Evolutionary conservation across 2,329 filamentous ascomycete genomes (phyloP).

Genomic region (Colletotrichum tropicale): DNA sequence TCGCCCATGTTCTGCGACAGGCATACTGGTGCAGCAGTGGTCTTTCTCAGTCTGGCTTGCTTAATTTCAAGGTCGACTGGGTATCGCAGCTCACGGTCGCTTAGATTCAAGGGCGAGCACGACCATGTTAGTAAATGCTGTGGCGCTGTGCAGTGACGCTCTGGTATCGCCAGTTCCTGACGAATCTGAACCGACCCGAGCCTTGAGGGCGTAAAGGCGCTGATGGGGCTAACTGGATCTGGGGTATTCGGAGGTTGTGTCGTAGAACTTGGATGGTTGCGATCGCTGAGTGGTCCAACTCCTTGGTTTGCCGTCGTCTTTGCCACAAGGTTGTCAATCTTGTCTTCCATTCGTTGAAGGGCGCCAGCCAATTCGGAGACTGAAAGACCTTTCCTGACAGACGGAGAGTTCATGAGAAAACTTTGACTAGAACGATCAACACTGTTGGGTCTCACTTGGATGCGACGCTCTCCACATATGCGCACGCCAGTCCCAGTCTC

Average conservation of each 20-base stretch:
- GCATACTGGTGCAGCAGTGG: not conserved
- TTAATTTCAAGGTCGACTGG: not conserved
- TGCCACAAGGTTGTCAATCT: not conserved
- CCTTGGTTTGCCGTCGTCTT: not conserved
- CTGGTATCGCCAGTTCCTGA: not conserved
- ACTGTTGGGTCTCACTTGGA: not conserved
- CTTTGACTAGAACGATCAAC: not conserved
- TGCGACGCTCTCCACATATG: not conserved
- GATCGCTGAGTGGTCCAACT: not conserved
- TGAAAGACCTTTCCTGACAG: not conserved
- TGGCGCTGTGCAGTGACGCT: not conserved
- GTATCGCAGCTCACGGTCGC: not conserved
- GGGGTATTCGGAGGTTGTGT: not conserved
- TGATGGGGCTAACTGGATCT: not conserved
- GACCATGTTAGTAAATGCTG: not conserved
- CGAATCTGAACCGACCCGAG: not conserved
- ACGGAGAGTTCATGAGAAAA: not conserved
- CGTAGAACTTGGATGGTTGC: not conserved
- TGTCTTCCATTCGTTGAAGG: not conserved
- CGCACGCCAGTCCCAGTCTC: constrained; percentile 1
- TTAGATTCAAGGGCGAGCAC: not conserved
- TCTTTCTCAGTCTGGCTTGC: not conserved
- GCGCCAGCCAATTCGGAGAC: not conserved
- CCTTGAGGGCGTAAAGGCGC: not conserved
- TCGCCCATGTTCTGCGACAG: not conserved